Evolutionary conservation across 1,284 basidiomycete species (phyloP), one percentile per base, ranked within the genome.

Genomic region (Leccinum subrobustum): DNA sequence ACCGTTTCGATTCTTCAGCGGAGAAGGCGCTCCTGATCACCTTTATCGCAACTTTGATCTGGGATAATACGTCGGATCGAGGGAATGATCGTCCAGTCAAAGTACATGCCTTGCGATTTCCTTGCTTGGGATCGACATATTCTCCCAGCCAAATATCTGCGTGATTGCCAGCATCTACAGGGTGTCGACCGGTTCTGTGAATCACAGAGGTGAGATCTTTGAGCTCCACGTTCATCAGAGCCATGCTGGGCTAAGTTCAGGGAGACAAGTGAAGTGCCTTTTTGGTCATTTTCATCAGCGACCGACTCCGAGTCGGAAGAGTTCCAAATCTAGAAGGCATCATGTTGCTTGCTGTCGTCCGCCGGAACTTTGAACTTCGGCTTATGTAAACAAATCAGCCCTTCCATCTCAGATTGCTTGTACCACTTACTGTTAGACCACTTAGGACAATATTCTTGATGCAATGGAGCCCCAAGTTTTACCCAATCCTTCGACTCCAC

Each of bases 141-240:
- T 68, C 70, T n/a, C 68, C 69, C 4, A 64, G 60, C 70, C 69
- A 73, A 51, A 73, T 63, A 48, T 70, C 68, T 37, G 70, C 70
- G 20, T 66, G 56, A 54, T 63, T 67, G 11, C 71, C 69, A 1
- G 62, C 63, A 9, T 59, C 66, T 33, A 67, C 58, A 9, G 67
- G 14, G 56, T 72, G 51, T 31, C 63, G 42, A 6, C 63, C 64
- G 16, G 52, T 57, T 55, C 52, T 73, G 25, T 33, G 67, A 29
- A 70, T 42, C 12, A 37, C 50, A 29, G 58, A 58, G 6, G 70
- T 67, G 39, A 73, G 70, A 44, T 73, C 71, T 29, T 62, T 60
- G 53, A 71, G 61, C 11, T 65, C 35, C 29, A 70, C 47, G 47
- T 71, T 27, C 48, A 57, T 55, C 42, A 68, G 11, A 23, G 62